phyloP scores from a whole-genome alignment of 2,329 filamentous ascomycete species.

The Aspergillus unguis region DNA sequence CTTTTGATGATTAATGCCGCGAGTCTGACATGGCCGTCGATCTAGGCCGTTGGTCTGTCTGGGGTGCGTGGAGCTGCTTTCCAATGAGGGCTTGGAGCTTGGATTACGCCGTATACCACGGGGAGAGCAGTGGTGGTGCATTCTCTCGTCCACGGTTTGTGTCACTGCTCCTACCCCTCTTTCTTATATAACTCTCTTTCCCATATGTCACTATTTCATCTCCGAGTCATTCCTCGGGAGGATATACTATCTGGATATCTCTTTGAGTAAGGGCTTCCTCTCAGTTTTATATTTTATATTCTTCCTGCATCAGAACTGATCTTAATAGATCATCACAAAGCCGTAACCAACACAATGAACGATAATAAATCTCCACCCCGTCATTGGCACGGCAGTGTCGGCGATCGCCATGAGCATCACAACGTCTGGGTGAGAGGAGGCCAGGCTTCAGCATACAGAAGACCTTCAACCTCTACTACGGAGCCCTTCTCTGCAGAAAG shows the following conservation, averaged over 20 bases:
- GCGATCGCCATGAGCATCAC: constrained; percentile 34
- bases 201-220: background rate
- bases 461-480: constrained; percentile 19
- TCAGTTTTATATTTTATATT: background rate
- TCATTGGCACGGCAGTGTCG: constrained; percentile 35
- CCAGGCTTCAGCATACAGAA: constrained; percentile 17
- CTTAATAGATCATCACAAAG: background rate
- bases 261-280: background rate
- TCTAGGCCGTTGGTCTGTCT: constrained; percentile 3
- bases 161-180: constrained; percentile 4
- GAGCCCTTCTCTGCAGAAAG: constrained; percentile 24
- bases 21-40: background rate
- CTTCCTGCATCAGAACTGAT: background rate
- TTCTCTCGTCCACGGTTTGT: constrained; percentile 11
- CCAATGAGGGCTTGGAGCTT: constrained; percentile 6
- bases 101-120: constrained; percentile 2
- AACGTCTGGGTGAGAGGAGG: constrained; percentile 38
- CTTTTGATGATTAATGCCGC: constrained; percentile 9
- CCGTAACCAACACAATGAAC: background rate
- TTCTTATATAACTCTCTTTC: constrained; percentile 16
- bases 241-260: background rate
- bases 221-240: background rate
- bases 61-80: constrained; percentile 7
- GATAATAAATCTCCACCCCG: constrained; percentile 21
- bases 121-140: constrained; percentile 4